Base-by-base conservation (phyloP, 768 basidiomycete genomes). In the Suillus discolor region DNA sequence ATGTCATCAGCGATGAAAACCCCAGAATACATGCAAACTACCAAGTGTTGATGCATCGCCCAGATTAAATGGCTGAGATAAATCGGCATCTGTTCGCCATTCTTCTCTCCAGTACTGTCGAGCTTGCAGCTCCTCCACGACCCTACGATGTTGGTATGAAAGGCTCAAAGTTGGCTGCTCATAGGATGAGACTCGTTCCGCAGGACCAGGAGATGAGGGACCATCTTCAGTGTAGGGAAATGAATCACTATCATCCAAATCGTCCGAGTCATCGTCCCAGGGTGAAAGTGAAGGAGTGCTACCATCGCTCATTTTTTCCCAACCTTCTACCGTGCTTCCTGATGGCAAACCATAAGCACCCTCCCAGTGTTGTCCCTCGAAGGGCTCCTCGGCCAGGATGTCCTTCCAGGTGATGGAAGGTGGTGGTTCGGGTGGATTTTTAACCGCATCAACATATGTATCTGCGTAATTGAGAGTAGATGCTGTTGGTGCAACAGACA, bases 351-450 rank as follows among this genome's bases (percentile, higher is more conserved):
- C 88, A 67, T 85, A 86, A n/a, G 85, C 85, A 1, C 90, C 90
- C 71, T 91, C 85, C 92, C 92, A 94, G 71, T 94, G 93, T 67
- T 94, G 87, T 18, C 91, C 93, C 75, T 94, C 90, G 67, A 92
- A 91, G 4, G 92, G 91, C 64, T 94, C 93, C 70, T 93, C 92
- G 1, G 84, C 84, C 18, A 94, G 82, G 61, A 95, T 94, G n/a
- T 87, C 83, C 66, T 83, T 80, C 93, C 93, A 95, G 4, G 90
- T 92, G 8, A 93, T 75, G 1, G 80, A 70, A 4, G 79, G 74
- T 8, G 72, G 80, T 31, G 71, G 74, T 1, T 77, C 70, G 4
- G 75, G 70, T 28, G 86, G 87, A 65, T 88, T 82, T 31, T 72
- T 76, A 16, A 84, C 73, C 1, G 69, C 72, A 38, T 88, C 78